A percentile compares a stretch with the other conserved stretches of the same genome.
phyloP scores from a whole-genome alignment of 2,329 filamentous ascomycete species.

The Xylaria sp. region DNA sequence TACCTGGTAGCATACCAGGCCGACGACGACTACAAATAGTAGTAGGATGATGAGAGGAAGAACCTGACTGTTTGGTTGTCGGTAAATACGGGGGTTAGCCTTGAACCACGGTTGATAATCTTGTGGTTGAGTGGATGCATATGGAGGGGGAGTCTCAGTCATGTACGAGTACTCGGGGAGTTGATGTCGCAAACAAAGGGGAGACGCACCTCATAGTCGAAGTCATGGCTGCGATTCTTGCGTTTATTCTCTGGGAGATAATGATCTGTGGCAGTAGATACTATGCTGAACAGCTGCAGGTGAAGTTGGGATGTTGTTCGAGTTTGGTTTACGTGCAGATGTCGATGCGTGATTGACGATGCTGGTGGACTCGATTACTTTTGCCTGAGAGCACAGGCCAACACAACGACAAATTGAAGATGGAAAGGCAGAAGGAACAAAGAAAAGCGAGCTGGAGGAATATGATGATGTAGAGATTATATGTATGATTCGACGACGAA shows the following conservation, averaged over 20 bases:
- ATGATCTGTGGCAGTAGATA: background rate
- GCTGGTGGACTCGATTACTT: background rate
- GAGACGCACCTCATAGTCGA: constrained; percentile 25
- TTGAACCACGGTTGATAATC: constrained; percentile 1
- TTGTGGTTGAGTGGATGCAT: background rate
- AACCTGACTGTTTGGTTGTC: constrained; percentile 44
- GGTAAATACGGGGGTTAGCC: background rate
- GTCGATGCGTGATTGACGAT: background rate
- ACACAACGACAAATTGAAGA: background rate
- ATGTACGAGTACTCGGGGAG: background rate
- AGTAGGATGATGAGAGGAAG: constrained; percentile 63
- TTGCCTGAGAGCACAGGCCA: background rate
- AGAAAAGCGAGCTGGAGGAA: background rate
- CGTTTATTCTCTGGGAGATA: background rate
- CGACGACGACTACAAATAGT: constrained; percentile 49
- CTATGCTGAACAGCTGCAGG: background rate
- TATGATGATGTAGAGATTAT: background rate
- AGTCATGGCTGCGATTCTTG: constrained; percentile 20
- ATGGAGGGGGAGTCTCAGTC: background rate
- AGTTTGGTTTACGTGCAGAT: background rate
- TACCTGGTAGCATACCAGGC: constrained; percentile 66
- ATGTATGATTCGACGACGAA: no score
- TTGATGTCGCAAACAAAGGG: background rate
- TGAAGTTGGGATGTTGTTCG: background rate
- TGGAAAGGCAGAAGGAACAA: background rate